Evolutionary conservation across 2,329 filamentous ascomycete species (phyloP), one percentile per base, ranked within the genome.

Genomic region (Pseudocercospora macadamiae): DNA sequence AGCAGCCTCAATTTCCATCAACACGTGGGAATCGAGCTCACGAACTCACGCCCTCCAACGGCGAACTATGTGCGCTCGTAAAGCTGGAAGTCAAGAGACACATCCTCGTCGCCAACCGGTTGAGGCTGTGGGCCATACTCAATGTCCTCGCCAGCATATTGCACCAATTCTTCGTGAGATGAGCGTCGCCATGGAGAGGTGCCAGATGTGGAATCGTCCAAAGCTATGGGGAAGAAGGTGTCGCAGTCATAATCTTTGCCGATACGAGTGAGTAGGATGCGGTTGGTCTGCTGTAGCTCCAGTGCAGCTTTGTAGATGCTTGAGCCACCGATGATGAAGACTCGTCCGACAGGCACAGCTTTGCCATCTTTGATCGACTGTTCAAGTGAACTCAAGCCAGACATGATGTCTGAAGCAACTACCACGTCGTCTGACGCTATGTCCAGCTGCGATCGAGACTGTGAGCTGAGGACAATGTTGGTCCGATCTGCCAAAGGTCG

Each of bases 241-340:
- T 95, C 90, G 70, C 89, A 93, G 57, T 89, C 87, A 75, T 87
- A 93, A 48, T 90, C 88, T 3, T 76, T 78, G 64, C 82, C 70
- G 32, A 96, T 83, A 63, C 84, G 82, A 51, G 90, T 95, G 64
- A 93, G 77, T 61, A 95, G 74, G 55, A 95, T 82, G 37, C 86
- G 78, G 67, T 78, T 82, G 39, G 86, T 80, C 72, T 86, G 81
- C 39, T 75, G 71, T 57, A 86, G 68, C 66, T 77, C 72, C 70
- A 97, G 78, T 12, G 91, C 88, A 19, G 87, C 83, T 36, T 79
- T 80, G 75, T 97, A 99, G 64, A 97, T 88, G 77, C 92, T 89
- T 56, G 86, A 89, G 3, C 95, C 95, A 21, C 95, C 95, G 68
- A 99, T 97, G 42, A 97, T 84, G 74, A 93, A 97, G 3, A 91